Base-by-base conservation (phyloP, 352 stramenopile species). In the Globisporangium lucens region DNA sequence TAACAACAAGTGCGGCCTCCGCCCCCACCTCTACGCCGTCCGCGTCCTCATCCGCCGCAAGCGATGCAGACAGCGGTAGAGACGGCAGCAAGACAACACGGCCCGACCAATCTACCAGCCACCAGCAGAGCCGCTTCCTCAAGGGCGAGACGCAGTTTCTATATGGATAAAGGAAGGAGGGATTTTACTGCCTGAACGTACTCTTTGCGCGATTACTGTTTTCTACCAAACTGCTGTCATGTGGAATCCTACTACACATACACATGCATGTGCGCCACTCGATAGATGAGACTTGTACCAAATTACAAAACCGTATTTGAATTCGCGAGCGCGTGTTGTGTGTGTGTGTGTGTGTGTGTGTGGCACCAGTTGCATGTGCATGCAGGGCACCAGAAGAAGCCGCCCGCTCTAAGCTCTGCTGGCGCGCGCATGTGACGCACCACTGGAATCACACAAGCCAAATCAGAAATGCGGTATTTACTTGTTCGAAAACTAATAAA, bases 131-230 rank as follows among this genome's bases (percentile, higher is more conserved):
- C 72, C 59, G 69, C n/a, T 77, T 87, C 56, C 66, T 87, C 15
- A 76, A 76, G 49, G 75, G 74, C 13, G 77, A 87, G 61, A 59
- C 79, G 36, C 68, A 80, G 56, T 82, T 87, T 70, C 60, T 87
- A 57, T 87, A 85, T 22, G 76, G 76, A 22, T 87, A 68, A 79
- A 46, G 33, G 30, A 60, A 49, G 24, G 41, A 29, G 41, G 53
- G 15, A 53, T 64, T 12, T 38, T 35, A 57, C 27, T 22, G 22
- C 57, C 13, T 47, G 27, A 47, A 47, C 38, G 12, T 47, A 10
- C 36, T 43, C 36, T 41, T 13, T 43, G 36, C 36, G 36, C 36
- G 36, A 43, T 43, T 43, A 43, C 36, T 43, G 36, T 43, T 43
- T 43, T 43, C 10, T 43, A 43, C 10, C 36, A 13, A 43, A 43